A percentile compares a stretch with the other conserved stretches of the same genome.
These are phyloP conservation scores for Stagonosporopsis rhizophila DNA, from an alignment of 2,329 filamentous ascomycete species.

Conservation along the genomic window DNA sequence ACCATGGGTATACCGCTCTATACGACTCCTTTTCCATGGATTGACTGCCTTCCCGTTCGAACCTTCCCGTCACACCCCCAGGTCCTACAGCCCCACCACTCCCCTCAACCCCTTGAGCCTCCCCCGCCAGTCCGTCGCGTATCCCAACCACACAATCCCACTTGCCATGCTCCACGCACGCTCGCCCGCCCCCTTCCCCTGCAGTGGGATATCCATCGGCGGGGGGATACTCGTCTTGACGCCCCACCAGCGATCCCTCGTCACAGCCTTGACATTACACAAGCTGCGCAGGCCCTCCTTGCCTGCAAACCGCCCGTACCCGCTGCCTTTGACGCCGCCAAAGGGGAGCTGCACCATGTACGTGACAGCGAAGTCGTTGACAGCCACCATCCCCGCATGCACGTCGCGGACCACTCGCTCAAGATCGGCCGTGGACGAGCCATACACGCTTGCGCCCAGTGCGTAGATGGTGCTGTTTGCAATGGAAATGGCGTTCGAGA, in stretches of 20 bases:
- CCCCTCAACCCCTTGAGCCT: constrained; percentile 51
- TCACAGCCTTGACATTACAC: constrained; percentile 88
- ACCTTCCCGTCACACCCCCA: no score
- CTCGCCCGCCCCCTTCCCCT: constrained; percentile 40
- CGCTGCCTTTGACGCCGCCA: constrained; percentile 86
- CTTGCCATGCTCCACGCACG: constrained; percentile 53
- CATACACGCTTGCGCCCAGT: constrained; percentile 89
- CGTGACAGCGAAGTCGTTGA: constrained; percentile 94
- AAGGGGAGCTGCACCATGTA: constrained; percentile 96
- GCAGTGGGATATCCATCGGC: constrained; percentile 81
- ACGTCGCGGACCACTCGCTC: constrained; percentile 71
- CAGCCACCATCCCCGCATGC: constrained; percentile 85
- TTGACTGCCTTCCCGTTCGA: no score
- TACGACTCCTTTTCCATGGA: neutral
- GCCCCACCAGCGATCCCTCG: constrained; percentile 71
- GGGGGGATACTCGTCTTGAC: constrained; percentile 79
- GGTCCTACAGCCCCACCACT: constrained; percentile 44
- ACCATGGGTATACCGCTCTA: neutral
- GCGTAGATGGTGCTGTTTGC: constrained; percentile 87
- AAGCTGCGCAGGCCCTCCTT: constrained; percentile 84
- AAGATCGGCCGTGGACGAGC: constrained; percentile 66
- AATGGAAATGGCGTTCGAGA: constrained; percentile 72
- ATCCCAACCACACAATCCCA: constrained; percentile 58
- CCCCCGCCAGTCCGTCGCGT: constrained; percentile 47
- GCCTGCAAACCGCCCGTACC: constrained; percentile 89